Conservation (phyloP, 768 basidiomycete genomes). For the Clavulina sp. region DNA sequence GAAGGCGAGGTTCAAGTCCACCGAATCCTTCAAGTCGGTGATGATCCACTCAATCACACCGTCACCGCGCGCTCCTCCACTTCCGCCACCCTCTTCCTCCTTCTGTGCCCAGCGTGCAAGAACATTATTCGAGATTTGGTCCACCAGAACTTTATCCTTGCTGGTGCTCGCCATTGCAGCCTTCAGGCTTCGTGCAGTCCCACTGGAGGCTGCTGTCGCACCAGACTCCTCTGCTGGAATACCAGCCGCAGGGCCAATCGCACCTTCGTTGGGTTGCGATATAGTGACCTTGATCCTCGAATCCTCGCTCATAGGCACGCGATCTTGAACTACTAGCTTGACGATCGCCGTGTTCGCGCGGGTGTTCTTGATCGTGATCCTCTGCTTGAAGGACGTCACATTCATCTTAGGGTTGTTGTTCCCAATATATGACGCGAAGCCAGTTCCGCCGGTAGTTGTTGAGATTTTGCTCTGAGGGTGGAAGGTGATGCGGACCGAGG, state of each 20-base stretch:
- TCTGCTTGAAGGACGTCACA: constrained; percentile 7
- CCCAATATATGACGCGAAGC: too few species aligned
- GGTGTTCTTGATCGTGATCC: constrained; percentile 10
- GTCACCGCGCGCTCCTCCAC: constrained; percentile 13
- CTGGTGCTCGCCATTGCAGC: constrained; percentile 1
- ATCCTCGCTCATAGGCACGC: constrained; percentile 8
- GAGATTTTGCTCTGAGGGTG: constrained; percentile 3
- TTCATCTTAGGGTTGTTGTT: constrained; percentile 6
- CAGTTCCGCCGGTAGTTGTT: background rate
- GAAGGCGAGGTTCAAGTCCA: constrained; percentile 33
- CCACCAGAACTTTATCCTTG: background rate
- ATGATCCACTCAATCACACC: constrained; percentile 40
- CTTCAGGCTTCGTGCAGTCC: too few species aligned
- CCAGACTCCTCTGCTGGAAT: too few species aligned
- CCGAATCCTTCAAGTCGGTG: constrained; percentile 25
- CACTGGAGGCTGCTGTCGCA: too few species aligned
- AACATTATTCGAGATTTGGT: background rate
- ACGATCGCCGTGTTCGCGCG: background rate
- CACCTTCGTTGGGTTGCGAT: constrained; percentile 5
- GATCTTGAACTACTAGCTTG: constrained; percentile 6
- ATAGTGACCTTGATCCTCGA: constrained; percentile 7
- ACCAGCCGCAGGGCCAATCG: too few species aligned
- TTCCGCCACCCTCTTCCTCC: constrained; percentile 13
- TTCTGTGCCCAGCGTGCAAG: constrained; percentile 21
- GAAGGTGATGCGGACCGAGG: constrained; percentile 8